These are phyloP conservation scores for Calonectria hongkongensis DNA, from an alignment of 2,329 filamentous ascomycete genomes.

Conservation along the genomic window DNA sequence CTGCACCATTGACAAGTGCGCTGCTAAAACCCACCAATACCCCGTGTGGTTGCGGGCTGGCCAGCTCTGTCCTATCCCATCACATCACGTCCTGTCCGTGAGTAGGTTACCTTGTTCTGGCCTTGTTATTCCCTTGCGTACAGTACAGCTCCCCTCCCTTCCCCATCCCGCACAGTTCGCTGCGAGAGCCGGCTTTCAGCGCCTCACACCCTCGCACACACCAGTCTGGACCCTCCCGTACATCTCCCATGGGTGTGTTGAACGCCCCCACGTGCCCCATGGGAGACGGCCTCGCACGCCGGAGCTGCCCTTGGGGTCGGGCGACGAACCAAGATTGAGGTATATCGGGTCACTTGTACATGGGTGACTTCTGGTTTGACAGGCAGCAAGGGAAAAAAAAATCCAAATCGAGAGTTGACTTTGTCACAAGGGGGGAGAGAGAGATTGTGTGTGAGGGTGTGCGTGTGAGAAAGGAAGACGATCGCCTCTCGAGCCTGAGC, in stretches of 20 bases:
- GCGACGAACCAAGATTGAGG: conserved; percentile 47
- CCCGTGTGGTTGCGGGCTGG: conserved; percentile 31
- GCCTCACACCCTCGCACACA: conserved; percentile 41
- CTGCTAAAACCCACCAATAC: conserved; percentile 33
- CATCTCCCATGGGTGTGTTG: conserved; percentile 35
- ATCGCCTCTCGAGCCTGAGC: conserved; percentile 14
- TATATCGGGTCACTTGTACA: conserved; percentile 52
- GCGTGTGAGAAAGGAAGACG: conserved; percentile 21
- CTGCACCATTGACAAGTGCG: conserved; percentile 23
- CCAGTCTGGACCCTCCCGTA: conserved; percentile 35
- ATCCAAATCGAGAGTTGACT: conserved; percentile 23
- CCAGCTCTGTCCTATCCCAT: conserved; percentile 30
- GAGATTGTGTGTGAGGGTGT: background rate
- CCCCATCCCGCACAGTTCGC: conserved; percentile 38
- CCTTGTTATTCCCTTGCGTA: conserved; percentile 40
- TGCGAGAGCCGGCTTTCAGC: conserved; percentile 27
- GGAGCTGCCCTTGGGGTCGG: conserved; percentile 45
- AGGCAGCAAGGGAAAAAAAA: conserved; percentile 38
- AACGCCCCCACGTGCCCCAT: conserved; percentile 53
- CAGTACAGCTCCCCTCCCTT: conserved; percentile 31
- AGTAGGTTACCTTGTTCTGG: conserved; percentile 48
- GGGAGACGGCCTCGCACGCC: conserved; percentile 48
- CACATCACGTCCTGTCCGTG: conserved; percentile 28
- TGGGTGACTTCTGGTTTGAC: conserved; percentile 29
- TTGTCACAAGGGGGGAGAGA: conserved; percentile 18